Percentiles rank a stretch among this genome's conserved stretches.
These are phyloP conservation scores for Nicotiana rustica DNA, from an alignment of 305 asterid genomes.

Conservation along the genomic window DNA sequence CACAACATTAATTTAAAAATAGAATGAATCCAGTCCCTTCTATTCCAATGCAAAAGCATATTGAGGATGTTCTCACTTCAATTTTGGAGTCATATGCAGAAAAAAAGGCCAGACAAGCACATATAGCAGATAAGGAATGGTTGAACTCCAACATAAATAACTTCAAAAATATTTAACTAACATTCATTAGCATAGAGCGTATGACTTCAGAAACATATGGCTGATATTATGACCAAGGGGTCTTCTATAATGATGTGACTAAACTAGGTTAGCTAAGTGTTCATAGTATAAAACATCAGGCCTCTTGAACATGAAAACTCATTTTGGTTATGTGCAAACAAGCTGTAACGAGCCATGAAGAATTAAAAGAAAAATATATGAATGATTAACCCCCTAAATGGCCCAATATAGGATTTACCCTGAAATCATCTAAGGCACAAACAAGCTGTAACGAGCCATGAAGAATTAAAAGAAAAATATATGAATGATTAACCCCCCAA, in stretches of 20 bases:
- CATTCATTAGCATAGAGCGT: background rate
- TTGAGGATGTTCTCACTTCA: slow-evolving; percentile 17
- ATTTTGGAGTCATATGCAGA: background rate
- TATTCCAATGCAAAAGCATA: slow-evolving; percentile 5
- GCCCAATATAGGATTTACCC: background rate
- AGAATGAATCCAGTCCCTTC: background rate
- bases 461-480: slow-evolving; percentile 17
- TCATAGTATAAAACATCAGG: background rate
- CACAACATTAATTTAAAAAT: slow-evolving; percentile 1
- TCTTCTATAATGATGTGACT: slow-evolving; percentile 15
- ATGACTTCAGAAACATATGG: slow-evolving; percentile 7
- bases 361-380: slow-evolving; percentile 18
- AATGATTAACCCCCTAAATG: slow-evolving; percentile 6
- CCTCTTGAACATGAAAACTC: background rate
- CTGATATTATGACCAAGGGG: background rate
- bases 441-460: background rate
- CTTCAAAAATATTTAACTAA: slow-evolving; percentile 8
- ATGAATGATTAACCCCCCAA: slow-evolving; percentile 14
- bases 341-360: background rate
- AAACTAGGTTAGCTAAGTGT: background rate
- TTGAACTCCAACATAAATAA: background rate
- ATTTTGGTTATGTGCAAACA: slow-evolving; percentile 9
- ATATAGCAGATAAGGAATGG: slow-evolving; percentile 8
- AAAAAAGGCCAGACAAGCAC: slow-evolving; percentile 15
- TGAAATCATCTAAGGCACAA: slow-evolving; percentile 2